A percentile compares a stretch with the other conserved stretches of the same genome.
phyloP scores from a whole-genome alignment of 768 basidiomycete genomes.

The Phanerodontia chrysosporium region DNA sequence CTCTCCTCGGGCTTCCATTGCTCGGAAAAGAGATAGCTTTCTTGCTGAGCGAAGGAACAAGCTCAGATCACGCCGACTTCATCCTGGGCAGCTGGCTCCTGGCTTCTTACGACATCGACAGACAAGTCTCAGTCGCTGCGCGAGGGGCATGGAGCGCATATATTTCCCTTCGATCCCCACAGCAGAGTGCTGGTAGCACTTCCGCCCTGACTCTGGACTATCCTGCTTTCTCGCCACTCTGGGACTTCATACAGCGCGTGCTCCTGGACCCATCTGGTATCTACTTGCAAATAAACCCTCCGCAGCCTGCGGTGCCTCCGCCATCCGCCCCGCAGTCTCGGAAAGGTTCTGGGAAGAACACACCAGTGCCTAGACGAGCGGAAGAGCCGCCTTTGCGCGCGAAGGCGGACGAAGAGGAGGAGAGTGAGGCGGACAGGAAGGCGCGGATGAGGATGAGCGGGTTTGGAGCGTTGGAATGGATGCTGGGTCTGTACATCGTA shows the following conservation, averaged over 20 bases:
- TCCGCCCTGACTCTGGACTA: neutral
- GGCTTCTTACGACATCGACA: constrained; percentile 68
- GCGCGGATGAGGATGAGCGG: constrained; percentile 68
- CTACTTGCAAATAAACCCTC: constrained; percentile 61
- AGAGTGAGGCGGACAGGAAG: constrained; percentile 62
- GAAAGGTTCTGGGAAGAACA: constrained; percentile 27
- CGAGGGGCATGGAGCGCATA: constrained; percentile 50
- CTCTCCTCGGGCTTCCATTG: constrained; percentile 54
- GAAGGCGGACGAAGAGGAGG: constrained; percentile 60
- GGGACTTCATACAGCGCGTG: constrained; percentile 49
- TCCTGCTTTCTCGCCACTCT: constrained; percentile 32
- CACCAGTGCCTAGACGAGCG: constrained; percentile 27
- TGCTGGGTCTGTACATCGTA: constrained; percentile 46
- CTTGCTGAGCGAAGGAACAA: constrained; percentile 41
- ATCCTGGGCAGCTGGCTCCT: constrained; percentile 74
- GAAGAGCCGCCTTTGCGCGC: constrained; percentile 31
- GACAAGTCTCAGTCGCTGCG: constrained; percentile 48
- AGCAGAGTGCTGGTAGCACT: neutral
- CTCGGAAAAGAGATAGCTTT: constrained; percentile 43
- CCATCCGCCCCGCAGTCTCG: constrained; percentile 24
- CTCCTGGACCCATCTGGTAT: constrained; percentile 59
- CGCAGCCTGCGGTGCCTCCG: constrained; percentile 36
- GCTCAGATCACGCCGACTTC: constrained; percentile 47
- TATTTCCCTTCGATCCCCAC: constrained; percentile 13
- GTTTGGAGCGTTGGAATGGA: constrained; percentile 60